phyloP scores from a whole-genome alignment of 1,139 yeast species.

The Kurtzmaniella natalensis region DNA sequence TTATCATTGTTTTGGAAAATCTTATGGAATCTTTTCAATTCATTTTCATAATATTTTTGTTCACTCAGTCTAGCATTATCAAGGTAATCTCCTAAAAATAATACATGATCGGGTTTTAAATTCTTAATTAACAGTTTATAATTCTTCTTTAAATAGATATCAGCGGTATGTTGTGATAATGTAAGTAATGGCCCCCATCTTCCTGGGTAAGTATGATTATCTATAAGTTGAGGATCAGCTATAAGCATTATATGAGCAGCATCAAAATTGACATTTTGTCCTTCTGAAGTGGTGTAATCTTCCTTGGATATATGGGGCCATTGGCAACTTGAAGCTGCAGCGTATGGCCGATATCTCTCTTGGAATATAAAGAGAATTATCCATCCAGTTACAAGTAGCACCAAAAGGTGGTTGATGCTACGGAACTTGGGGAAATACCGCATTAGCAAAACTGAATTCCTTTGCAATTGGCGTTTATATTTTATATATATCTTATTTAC shows the following conservation, averaged over 20 bases:
- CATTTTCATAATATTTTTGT: conserved; percentile 35
- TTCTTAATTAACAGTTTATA: conserved; percentile 33
- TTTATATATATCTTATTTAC: conserved; percentile 2
- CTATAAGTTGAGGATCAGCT: conserved; percentile 47
- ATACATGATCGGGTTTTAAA: conserved; percentile 40
- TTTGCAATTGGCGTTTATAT: not conserved
- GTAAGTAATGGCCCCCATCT: conserved; percentile 30
- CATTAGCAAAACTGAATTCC: conserved; percentile 1
- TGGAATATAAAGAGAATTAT: conserved; percentile 26
- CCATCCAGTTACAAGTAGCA: conserved; percentile 25
- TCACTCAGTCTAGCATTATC: conserved; percentile 48
- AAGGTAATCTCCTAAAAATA: conserved; percentile 51
- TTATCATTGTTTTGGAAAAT: conserved; percentile 25
- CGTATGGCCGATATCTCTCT: conserved; percentile 29
- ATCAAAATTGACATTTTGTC: conserved; percentile 4
- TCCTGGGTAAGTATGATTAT: conserved; percentile 48
- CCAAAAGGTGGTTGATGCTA: conserved; percentile 23
- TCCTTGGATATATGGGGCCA: conserved; percentile 21
- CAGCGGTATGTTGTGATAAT: conserved; percentile 47
- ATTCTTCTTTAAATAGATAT: conserved; percentile 44
- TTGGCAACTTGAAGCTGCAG: conserved; percentile 25
- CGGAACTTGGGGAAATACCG: conserved; percentile 18
- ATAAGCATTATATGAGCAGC: conserved; percentile 28
- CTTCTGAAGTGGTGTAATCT: not conserved
- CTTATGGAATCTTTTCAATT: conserved; percentile 34